Conservation (phyloP, 306 rosid species). For the Cicer bijugum region DNA sequence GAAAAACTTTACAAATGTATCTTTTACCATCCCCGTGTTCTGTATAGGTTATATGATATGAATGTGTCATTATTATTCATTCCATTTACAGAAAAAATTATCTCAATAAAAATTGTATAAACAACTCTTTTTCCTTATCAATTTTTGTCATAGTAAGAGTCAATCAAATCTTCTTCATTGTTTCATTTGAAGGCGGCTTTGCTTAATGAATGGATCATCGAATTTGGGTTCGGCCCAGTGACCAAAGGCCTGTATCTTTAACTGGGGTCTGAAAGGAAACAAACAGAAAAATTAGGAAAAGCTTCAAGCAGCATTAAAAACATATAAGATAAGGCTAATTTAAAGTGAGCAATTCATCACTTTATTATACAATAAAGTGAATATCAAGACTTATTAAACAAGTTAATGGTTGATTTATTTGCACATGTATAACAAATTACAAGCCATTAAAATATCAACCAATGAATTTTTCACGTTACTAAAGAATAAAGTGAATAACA, state of each 20-base stretch:
- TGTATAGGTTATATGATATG: background rate
- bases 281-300: background rate
- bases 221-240: slow-evolving; percentile 84
- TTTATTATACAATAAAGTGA: no score
- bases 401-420: no score
- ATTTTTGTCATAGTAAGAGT: no score
- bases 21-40: no score
- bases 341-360: no score
- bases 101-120: slow-evolving; percentile 21
- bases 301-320: background rate
- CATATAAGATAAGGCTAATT: background rate
- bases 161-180: background rate
- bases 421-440: no score
- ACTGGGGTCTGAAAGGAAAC: slow-evolving; percentile 69
- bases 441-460: no score
- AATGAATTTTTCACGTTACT: no score
- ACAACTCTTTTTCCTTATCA: slow-evolving; percentile 27
- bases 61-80: background rate
- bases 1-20: slow-evolving; percentile 3
- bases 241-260: slow-evolving; percentile 91
- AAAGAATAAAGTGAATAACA: no score
- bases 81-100: slow-evolving; percentile 9
- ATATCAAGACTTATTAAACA: no score
- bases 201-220: slow-evolving; percentile 47
- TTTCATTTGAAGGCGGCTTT: background rate